Evolutionary conservation across 345 rosid genomes (phyloP), one percentile per base, ranked within the genome.

Genomic region (Euclidium syriacum): DNA sequence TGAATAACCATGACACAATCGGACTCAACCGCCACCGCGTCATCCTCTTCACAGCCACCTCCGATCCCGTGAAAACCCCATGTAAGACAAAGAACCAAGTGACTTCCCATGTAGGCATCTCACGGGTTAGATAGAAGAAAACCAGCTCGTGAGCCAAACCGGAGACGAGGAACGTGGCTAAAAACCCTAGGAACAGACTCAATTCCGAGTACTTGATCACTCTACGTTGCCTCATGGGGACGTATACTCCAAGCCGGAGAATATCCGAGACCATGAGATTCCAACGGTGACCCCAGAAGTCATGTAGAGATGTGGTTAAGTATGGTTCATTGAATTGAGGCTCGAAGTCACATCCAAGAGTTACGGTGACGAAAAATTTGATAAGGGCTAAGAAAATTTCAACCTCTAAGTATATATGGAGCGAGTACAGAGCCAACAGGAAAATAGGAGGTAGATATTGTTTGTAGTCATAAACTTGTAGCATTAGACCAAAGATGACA

Each of bases 211-310:
- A n/a, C n/a, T n/a, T n/a, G n/a, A n/a, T 52, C 47, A 71, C 19
- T 12, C 18, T 1, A 0, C 44, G 33, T 32, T 64, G 15, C 24
- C 78, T 49, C 3, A 79, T 19, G 1, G 84, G 84, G 1, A 27
- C 5, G 67, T 83, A 75, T 1, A 80, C 79, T 6, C 81, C 57
- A n/a, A 75, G 75, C 4, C 81, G 73, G 39, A 80, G 77, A 15
- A 77, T 68, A 4, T 56, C 68, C 0, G 82, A 55, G 5, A 77
- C 78, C 75, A 75, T 77, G 44, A 82, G 81, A 40, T 80, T 85
- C 85, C 87, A 82, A 33, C 85, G 69, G 2, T 67, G 32, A 3
- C 91, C 78, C 91, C 85, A 80, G 22, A 82, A 80, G 44, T 82
- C 84, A 67, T 85, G 84, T 0, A 85, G 44, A 3, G 90, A 85